A percentile compares a stretch with the other conserved stretches of the same genome.
Evolutionary conservation across 106 monocot species (phyloP).

Genomic region (Platanthera zijinensis): DNA sequence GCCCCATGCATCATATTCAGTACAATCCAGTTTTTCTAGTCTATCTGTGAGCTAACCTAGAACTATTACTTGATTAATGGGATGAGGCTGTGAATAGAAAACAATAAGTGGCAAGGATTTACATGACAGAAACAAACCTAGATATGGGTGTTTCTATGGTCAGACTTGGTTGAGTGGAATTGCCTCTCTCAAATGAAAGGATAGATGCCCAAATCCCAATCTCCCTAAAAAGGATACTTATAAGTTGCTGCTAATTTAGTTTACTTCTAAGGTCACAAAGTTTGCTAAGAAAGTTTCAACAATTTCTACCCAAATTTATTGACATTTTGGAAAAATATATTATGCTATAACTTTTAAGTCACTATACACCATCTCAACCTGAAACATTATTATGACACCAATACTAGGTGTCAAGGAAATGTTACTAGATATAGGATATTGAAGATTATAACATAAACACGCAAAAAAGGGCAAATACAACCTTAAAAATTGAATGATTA

Average conservation of each 20-base stretch:
- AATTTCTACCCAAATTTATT: not conserved
- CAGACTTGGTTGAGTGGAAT: no score
- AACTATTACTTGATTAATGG: no score
- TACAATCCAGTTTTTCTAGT: no score
- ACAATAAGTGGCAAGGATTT: no score
- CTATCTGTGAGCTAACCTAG: no score
- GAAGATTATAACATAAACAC: not conserved
- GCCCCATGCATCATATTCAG: no score
- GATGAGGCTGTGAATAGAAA: no score
- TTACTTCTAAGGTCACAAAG: not conserved
- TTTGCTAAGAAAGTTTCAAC: not conserved
- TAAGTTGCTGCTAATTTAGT: not conserved
- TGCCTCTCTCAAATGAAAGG: no score
- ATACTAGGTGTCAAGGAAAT: not conserved
- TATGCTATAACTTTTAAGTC: not conserved
- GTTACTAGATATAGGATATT: not conserved
- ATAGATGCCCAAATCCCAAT: no score
- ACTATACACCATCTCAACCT: not conserved
- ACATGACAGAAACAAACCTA: no score
- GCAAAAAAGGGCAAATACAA: not conserved
- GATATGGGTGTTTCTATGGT: no score
- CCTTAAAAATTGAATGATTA: not conserved
- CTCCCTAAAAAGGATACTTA: no score
- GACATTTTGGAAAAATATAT: not conserved
- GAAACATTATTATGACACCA: not conserved